Conservation (phyloP, 2,329 filamentous ascomycete species). For the Diaporthe helianthi region DNA sequence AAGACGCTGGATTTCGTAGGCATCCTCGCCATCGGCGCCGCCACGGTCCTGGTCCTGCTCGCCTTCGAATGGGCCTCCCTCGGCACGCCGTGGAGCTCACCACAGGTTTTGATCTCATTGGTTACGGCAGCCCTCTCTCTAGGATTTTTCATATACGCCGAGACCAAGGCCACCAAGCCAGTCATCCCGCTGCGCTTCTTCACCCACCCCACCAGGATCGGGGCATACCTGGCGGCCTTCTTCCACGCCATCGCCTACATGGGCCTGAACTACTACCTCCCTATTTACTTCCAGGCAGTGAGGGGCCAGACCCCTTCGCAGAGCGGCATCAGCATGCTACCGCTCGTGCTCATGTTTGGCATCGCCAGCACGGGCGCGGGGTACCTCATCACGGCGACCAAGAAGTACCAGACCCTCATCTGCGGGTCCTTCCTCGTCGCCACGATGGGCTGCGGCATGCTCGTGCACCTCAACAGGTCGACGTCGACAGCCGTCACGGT, state of each 20-base stretch:
- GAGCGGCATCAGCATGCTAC: constrained; percentile 45
- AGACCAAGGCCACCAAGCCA: constrained; percentile 23
- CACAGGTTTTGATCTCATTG: constrained; percentile 21
- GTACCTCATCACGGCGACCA: constrained; percentile 26
- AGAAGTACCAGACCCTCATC: constrained; percentile 20
- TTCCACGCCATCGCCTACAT: constrained; percentile 20
- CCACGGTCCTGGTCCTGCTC: constrained; percentile 11
- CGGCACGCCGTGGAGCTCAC: constrained; percentile 5
- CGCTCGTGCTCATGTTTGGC: constrained; percentile 60
- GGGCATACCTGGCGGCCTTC: constrained; percentile 15
- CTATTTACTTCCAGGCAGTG: constrained; percentile 44
- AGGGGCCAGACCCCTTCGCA: constrained; percentile 41
- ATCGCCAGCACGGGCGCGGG: constrained; percentile 49
- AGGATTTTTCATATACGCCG: constrained; percentile 16
- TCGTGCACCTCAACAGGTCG: not conserved
- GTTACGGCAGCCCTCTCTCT: constrained; percentile 7
- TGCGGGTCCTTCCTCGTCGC: constrained; percentile 10
- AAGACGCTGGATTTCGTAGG: constrained; percentile 16
- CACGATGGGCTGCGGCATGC: constrained; percentile 18
- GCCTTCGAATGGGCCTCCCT: constrained; percentile 26
- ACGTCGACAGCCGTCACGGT: constrained; percentile 22
- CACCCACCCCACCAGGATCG: constrained; percentile 27
- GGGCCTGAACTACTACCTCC: constrained; percentile 37
- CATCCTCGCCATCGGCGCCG: not conserved
- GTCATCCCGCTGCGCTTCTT: constrained; percentile 32